Evolutionary conservation across 352 stramenopile species (phyloP), one percentile per base, ranked within the genome.

Genomic region (Phytophthora crassamura): DNA sequence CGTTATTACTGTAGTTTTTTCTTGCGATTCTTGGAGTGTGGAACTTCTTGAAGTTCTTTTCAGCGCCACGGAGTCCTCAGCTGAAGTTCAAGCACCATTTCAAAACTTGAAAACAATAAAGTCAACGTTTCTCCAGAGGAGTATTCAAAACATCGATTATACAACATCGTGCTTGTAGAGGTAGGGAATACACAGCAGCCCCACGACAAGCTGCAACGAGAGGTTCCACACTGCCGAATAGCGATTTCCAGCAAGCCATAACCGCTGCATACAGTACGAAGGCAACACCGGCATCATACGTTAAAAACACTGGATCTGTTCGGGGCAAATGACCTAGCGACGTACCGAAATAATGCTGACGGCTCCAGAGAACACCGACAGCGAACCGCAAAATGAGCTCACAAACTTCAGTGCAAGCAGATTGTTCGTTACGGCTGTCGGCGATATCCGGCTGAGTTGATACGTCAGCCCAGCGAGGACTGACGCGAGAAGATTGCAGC

Each of bases 361-460:
- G 18, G 75, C 47, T 1, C 69, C 79, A 12, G 79, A 89, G 56
- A 91, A 90, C 42, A 74, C 78, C 33, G 83, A 91, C 18, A 91
- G 39, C 5, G 83, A 91, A 15, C 83, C 83, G 56, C 83, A 91
- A 30, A 91, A 91, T 4, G 83, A 91, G 15, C 77, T 89, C n/a
- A 89, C 83, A 64, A 91, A 91, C 67, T 91, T 91, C 58, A 86
- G 66, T 16, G 83, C 72, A 5, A 90, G 67, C 15, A 91, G 50
- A 28, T 90, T 90, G 40, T 86, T 77, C 11, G 68, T 76, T 40
- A 89, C 43, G 5, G 56, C 59, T 6, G 51, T 64, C 1, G 78
- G 59, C 9, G 80, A 80, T 28, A 88, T 57, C 14, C 78, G 69
- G 32, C 70, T 90, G 25, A 79, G 43, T 38, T 79, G 76, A 45